Evolutionary conservation across 2,329 filamentous ascomycete genomes (phyloP), one percentile per base, ranked within the genome.

Genomic region (Cordyceps militaris): DNA sequence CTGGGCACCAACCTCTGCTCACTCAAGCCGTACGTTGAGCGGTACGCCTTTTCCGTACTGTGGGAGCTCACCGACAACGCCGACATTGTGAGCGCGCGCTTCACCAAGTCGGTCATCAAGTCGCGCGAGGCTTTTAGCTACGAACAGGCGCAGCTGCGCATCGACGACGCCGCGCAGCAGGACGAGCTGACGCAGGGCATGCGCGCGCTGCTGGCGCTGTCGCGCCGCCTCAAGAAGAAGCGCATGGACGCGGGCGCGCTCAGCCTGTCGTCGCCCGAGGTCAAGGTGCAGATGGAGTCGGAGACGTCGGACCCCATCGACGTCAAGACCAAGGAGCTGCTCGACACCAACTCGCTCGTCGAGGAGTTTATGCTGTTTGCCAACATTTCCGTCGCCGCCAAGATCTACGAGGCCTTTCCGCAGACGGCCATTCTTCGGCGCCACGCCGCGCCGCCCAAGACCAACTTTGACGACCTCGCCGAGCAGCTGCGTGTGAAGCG

Each of bases 281-380:
- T 99, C 67, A 91, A 92, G 71, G 90, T 99, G 30, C 90, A 97
- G 71, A 89, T 89, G 67, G 93, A 97, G 70, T 96, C 89, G 9
- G 94, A 99, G 73, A 95, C 93, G 0, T 96, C 92, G 1, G 94
- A 97, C 68, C 93, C 94, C 0, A 87, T 96, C 56, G 94, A 97
- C 66, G 90, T 99, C 64, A 91, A 97, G 78, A 96, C 92, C 6
- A 99, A 99, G 75, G 82, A 92, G 66, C 84, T 92, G 53, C 85
- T 99, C 38, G 92, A 94, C 67, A 99, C 94, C 55, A 99, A 97
- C 76, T 97, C 93, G 23, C 83, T 99, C 5, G 95, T 99, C 28
- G 94, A 99, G 70, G 94, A 99, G 70, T 97, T 99, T 79, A 99
- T 99, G 94, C 79, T 99, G 68, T 88, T 97, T 70, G 95, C 94